phyloP scores from a whole-genome alignment of 345 rosid species.

The Populus tremula region DNA sequence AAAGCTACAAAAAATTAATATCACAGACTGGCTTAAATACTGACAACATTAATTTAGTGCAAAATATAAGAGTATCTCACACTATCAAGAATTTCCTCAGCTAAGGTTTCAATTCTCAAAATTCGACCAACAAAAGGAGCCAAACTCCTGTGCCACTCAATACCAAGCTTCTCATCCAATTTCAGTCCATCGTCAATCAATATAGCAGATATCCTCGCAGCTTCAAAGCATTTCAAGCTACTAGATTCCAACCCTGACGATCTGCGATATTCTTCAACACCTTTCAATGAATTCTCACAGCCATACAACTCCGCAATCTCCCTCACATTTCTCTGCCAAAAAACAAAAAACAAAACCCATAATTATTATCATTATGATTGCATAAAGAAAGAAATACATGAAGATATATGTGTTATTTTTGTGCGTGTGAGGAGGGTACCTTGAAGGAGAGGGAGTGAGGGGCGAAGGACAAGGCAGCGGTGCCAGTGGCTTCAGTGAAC shows the following conservation, averaged over 20 bases:
- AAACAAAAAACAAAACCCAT: neutral
- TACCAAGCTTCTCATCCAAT: slow-evolving; percentile 66
- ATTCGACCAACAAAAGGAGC: slow-evolving; percentile 77
- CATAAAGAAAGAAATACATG: neutral
- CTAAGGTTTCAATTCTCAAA: slow-evolving; percentile 71
- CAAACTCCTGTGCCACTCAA: slow-evolving; percentile 63
- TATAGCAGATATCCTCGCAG: slow-evolving; percentile 70
- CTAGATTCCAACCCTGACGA: slow-evolving; percentile 52
- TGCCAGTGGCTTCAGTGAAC: slow-evolving; percentile 68
- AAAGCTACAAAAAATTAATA: too few relatives aligned
- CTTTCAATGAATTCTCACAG: slow-evolving; percentile 50
- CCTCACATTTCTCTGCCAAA: slow-evolving; percentile 71
- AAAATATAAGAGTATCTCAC: slow-evolving; percentile 31
- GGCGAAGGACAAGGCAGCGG: slow-evolving; percentile 61
- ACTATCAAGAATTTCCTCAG: slow-evolving; percentile 71
- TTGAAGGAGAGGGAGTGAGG: slow-evolving; percentile 76
- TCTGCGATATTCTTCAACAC: slow-evolving; percentile 65
- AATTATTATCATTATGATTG: too few relatives aligned
- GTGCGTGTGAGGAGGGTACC: slow-evolving; percentile 29
- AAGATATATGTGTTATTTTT: neutral
- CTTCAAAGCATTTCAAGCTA: slow-evolving; percentile 59
- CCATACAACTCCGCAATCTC: slow-evolving; percentile 73
- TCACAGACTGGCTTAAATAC: too few relatives aligned
- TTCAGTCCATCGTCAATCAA: slow-evolving; percentile 86
- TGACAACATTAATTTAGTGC: too few relatives aligned